phyloP scores from a whole-genome alignment of 352 stramenopile species.

The Pythium volutum region DNA sequence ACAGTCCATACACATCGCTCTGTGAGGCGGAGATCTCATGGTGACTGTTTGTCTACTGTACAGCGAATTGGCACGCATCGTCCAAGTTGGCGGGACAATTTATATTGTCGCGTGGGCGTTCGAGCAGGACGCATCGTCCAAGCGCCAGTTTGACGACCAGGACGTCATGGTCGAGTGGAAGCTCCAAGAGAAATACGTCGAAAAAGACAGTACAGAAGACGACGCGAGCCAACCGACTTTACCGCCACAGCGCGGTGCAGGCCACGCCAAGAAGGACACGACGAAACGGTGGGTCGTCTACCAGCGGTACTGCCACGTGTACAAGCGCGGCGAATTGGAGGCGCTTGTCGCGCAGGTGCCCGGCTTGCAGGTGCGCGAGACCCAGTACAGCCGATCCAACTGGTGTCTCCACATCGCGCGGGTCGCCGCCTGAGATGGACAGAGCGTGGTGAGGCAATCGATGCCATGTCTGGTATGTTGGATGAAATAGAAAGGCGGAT shows the following conservation, averaged over 20 bases:
- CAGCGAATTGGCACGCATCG: conserved; percentile 68
- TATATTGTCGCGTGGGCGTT: conserved; percentile 81
- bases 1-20: too few species aligned
- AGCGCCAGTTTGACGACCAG: conserved; percentile 70
- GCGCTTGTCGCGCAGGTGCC: conserved; percentile 52
- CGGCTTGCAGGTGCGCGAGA: conserved; percentile 51
- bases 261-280: conserved; percentile 39
- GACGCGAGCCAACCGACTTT: background rate
- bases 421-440: conserved; percentile 13
- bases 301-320: conserved; percentile 84
- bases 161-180: conserved; percentile 88
- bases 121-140: conserved; percentile 75
- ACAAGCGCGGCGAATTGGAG: conserved; percentile 64
- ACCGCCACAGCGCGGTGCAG: background rate
- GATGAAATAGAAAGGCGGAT: background rate
- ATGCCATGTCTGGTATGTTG: background rate
- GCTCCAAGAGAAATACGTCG: conserved; percentile 75
- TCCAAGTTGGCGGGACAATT: conserved; percentile 51
- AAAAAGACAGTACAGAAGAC: background rate
- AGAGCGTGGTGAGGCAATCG: background rate
- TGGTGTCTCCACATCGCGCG: conserved; percentile 63
- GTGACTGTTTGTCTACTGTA: background rate
- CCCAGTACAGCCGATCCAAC: conserved; percentile 76
- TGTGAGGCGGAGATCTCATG: too few species aligned
- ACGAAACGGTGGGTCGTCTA: conserved; percentile 77